Evolutionary conservation across 2,329 filamentous ascomycete genomes (phyloP).

Genomic region (Claviceps spartinae): DNA sequence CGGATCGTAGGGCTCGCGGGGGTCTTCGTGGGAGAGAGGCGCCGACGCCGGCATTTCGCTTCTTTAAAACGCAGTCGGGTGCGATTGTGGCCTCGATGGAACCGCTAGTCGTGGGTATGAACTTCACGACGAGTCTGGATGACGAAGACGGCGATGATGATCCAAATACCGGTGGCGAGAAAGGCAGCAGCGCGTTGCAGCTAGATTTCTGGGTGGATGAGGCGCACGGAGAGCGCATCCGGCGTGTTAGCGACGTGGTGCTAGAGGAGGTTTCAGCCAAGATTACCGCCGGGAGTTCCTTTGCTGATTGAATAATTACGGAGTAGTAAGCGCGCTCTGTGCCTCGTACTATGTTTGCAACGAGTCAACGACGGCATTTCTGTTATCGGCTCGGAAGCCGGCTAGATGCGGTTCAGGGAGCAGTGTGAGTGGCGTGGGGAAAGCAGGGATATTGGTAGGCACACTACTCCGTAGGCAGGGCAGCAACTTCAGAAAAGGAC

Average conservation of each 20-base stretch:
- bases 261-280: background rate
- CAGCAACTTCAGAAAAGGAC: too few species aligned
- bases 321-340: background rate
- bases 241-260: background rate
- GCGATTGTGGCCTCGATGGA: conserved; percentile 1
- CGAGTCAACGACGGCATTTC: too few species aligned
- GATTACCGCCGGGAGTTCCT: background rate
- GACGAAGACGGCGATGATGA: background rate
- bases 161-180: background rate
- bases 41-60: background rate
- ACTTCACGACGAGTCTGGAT: background rate
- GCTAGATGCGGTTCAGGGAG: too few species aligned
- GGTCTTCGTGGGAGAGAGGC: background rate
- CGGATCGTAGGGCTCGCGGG: background rate
- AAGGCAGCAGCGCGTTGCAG: background rate
- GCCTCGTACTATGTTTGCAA: background rate
- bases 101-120: background rate
- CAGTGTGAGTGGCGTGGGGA: too few species aligned
- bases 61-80: background rate
- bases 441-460: too few species aligned
- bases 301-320: background rate
- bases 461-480: too few species aligned
- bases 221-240: background rate
- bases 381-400: too few species aligned
- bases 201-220: background rate